Evolutionary conservation across 2,329 filamentous ascomycete species (phyloP).

Genomic region (Talaromyces sp.): DNA sequence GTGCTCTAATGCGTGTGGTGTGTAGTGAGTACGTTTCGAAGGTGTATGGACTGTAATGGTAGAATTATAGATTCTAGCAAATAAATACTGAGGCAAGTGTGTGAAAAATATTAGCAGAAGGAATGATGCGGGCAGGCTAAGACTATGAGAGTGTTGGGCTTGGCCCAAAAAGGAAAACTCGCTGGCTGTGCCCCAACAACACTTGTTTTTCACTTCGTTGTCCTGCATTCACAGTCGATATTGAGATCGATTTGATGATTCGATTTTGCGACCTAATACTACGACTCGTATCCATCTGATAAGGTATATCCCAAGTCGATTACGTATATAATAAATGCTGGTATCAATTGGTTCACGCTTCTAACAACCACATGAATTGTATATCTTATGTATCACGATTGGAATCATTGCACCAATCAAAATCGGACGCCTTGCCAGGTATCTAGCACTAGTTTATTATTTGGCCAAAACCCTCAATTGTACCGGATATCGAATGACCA

Average conservation of each 20-base stretch:
- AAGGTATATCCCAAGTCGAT: background rate
- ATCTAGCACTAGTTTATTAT: too few species aligned
- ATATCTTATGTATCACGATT: background rate
- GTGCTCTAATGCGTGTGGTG: background rate
- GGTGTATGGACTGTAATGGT: background rate
- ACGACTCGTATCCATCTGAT: too few species aligned
- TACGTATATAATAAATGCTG: background rate
- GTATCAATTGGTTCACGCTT: background rate
- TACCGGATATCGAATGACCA: conserved; percentile 42
- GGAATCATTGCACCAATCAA: too few species aligned
- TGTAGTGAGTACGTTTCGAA: background rate
- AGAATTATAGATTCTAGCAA: background rate
- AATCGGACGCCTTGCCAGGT: too few species aligned
- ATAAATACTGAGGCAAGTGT: too few species aligned
- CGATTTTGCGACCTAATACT: background rate
- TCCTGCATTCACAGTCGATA: background rate
- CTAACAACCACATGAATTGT: background rate
- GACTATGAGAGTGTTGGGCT: background rate
- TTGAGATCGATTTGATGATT: background rate
- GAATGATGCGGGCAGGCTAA: background rate
- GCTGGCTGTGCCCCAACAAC: background rate
- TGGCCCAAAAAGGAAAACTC: background rate
- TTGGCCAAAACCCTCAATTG: background rate
- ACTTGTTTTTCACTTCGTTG: background rate
- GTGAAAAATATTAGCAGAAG: background rate